Conservation (phyloP, 106 monocot genomes). For the Phalaenopsis equestris region DNA sequence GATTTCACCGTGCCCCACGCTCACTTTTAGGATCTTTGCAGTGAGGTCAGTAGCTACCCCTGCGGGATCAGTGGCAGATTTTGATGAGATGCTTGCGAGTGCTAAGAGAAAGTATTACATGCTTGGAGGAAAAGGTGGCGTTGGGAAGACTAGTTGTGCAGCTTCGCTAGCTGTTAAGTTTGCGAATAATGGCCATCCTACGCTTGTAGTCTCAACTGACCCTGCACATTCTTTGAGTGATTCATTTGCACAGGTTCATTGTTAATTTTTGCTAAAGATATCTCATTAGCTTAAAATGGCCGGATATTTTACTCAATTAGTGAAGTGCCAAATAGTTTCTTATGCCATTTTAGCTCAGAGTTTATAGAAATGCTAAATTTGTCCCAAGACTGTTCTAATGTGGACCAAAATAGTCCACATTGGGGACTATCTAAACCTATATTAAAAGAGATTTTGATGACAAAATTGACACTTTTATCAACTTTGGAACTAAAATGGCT, state of each 20-base stretch:
- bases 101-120: slow-evolving; percentile 84
- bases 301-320: background rate
- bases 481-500: too few relatives aligned
- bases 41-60: slow-evolving; percentile 53
- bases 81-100: slow-evolving; percentile 81
- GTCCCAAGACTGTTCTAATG: too few relatives aligned
- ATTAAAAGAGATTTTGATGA: too few relatives aligned
- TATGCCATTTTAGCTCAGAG: too few relatives aligned
- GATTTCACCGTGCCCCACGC: background rate
- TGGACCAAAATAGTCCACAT: too few relatives aligned
- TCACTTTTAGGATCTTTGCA: slow-evolving; percentile 17
- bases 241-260: slow-evolving; percentile 82
- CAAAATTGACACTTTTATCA: too few relatives aligned
- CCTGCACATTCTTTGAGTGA: slow-evolving; percentile 98
- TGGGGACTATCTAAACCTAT: too few relatives aligned
- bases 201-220: slow-evolving; percentile 91
- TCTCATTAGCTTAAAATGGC: background rate
- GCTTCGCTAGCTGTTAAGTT: slow-evolving; percentile 96
- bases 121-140: slow-evolving; percentile 97
- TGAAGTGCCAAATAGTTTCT: too few relatives aligned
- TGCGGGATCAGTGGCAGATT: slow-evolving; percentile 49
- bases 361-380: too few relatives aligned
- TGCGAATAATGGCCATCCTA: slow-evolving; percentile 91
- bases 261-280: background rate
- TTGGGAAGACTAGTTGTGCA: slow-evolving; percentile 95